Conservation (phyloP, 1,284 basidiomycete species). For the Naganishia sp. region DNA sequence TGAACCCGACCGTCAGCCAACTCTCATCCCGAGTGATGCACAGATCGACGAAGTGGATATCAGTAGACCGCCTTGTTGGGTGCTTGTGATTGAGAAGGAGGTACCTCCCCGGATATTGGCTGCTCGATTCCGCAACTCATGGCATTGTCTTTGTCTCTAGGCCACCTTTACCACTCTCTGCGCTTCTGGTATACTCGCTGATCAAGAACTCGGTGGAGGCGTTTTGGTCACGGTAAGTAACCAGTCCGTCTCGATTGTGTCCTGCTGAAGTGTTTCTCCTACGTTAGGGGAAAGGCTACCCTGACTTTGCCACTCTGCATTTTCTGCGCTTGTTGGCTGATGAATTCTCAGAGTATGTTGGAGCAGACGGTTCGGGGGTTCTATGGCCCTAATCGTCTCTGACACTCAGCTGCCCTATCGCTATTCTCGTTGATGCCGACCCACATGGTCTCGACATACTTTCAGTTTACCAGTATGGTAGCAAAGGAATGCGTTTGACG, state of each 20-base stretch:
- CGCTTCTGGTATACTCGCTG: constrained; percentile 59
- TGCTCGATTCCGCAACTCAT: neutral
- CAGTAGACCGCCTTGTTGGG: constrained; percentile 64
- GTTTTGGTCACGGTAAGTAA: constrained; percentile 47
- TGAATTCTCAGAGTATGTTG: constrained; percentile 61
- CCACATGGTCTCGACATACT: constrained; percentile 86
- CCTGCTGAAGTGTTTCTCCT: neutral
- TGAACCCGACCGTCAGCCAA: constrained; percentile 58
- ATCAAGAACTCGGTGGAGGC: constrained; percentile 48
- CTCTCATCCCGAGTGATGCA: constrained; percentile 73
- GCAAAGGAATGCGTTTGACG: constrained; percentile 41
- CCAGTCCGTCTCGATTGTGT: too few relatives aligned
- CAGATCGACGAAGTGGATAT: constrained; percentile 65
- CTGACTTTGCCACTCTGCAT: constrained; percentile 82
- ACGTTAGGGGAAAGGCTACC: constrained; percentile 85
- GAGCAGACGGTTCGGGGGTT: neutral
- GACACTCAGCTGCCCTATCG: constrained; percentile 63
- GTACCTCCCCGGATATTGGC: constrained; percentile 53
- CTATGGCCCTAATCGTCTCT: too few relatives aligned
- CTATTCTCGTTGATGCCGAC: constrained; percentile 83
- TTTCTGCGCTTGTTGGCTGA: constrained; percentile 70
- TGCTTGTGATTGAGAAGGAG: constrained; percentile 89
- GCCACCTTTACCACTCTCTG: constrained; percentile 84
- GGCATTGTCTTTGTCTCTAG: constrained; percentile 53
- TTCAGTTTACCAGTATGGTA: constrained; percentile 67